Base-by-base conservation (phyloP, 2,329 filamentous ascomycete species). In the Calonectria pseudoreteaudii region DNA sequence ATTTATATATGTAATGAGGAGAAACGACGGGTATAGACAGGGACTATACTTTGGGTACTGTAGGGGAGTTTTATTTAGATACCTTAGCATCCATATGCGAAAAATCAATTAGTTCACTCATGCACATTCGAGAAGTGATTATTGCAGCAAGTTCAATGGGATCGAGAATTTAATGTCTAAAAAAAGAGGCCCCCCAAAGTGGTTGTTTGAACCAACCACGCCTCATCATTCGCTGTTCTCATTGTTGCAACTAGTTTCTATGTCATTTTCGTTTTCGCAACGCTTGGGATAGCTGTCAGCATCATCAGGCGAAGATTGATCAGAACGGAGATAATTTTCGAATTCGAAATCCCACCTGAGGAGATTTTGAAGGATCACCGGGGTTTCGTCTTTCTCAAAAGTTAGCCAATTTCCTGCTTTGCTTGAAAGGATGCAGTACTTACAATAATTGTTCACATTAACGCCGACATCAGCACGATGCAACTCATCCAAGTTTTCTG, bases 1-100 rank as follows among this genome's bases (percentile, higher is more conserved):
- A 67, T 53, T 44, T 58, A 50, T n/a, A 66, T 65, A 53, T 47
- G 49, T 68, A 72, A 68, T 66, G 66, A 58, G 56, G 53, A 41
- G 28, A 56, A 67, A n/a, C 47, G 56, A 30, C 20, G 23, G 66
- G 66, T 31, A 68, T 69, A 68, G 66, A 66, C 66, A 49, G 58
- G 70, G n/a, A 41, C 66, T 65, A 47, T 66, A 56, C 66, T 36
- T 47, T 56, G 36, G 58, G 16, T 30, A 26, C 62, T 23, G 26
- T 47, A 1, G 49, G 28, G 26, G 50, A 56, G 26, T 31, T 30
- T 60, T 58, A 23, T 65, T 72, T 65, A 62, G 60, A 68, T 72
- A 72, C 65, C 70, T 64, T 62, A 53, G 34, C 70, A 68, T 56
- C 10, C 14, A 53, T 53, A 28, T 52, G 20, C 49, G 20, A 53